These are phyloP conservation scores for Darksidea phi DNA, from an alignment of 495 filamentous ascomycete genomes.

Conservation along the genomic window DNA sequence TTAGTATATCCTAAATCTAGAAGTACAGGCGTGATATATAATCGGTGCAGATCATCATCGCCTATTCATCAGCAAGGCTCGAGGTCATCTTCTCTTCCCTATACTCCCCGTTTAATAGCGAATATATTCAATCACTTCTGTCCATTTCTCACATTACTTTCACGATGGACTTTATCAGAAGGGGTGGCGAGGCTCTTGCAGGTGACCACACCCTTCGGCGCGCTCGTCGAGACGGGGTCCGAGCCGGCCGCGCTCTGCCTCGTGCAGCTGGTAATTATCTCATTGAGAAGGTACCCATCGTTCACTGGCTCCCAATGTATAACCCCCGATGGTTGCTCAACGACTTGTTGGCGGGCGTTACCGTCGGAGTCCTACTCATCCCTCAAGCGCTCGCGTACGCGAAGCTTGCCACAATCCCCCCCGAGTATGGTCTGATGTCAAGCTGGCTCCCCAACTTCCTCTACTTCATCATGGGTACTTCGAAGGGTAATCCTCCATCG, in stretches of 20 bases:
- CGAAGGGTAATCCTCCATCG: slow-evolving; percentile 48
- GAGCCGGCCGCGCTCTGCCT: slow-evolving; percentile 27
- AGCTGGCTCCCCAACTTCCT: slow-evolving; percentile 54
- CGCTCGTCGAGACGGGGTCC: background rate
- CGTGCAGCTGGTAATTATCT: slow-evolving; percentile 47
- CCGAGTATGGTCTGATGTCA: slow-evolving; percentile 69
- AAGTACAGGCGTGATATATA: too few species aligned
- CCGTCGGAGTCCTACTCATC: slow-evolving; percentile 89
- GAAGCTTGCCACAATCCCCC: slow-evolving; percentile 69
- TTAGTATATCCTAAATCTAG: too few species aligned
- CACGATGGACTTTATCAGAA: slow-evolving; percentile 3
- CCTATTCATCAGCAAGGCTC: too few species aligned
- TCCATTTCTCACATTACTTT: background rate
- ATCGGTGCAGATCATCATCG: too few species aligned
- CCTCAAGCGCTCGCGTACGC: slow-evolving; percentile 98
- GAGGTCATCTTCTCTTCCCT: too few species aligned
- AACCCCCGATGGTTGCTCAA: slow-evolving; percentile 84
- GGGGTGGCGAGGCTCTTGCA: background rate
- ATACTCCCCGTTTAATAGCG: too few species aligned
- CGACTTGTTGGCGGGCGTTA: slow-evolving; percentile 92
- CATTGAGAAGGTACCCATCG: slow-evolving; percentile 68
- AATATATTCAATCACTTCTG: background rate
- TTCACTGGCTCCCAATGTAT: slow-evolving; percentile 82
- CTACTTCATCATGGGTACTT: slow-evolving; percentile 56
- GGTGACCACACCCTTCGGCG: slow-evolving; percentile 16